Evolutionary conservation across 495 filamentous ascomycete species (phyloP).

Genomic region (Xeromyces bisporus): DNA sequence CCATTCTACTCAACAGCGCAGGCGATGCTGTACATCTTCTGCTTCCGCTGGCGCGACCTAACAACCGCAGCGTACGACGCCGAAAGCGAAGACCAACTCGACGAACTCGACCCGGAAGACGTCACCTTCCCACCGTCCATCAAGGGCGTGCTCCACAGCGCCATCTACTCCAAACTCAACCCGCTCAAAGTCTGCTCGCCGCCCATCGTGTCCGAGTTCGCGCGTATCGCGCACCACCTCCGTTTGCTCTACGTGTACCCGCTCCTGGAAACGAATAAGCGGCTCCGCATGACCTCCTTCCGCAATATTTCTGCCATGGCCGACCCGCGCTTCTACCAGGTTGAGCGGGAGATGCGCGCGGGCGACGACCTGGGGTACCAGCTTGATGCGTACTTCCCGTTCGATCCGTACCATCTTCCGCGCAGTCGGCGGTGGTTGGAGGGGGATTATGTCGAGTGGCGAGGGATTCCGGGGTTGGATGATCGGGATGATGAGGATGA

Average conservation of each 20-base stretch:
- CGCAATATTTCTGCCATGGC: constrained; percentile 18
- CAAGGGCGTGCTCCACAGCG: constrained; percentile 50
- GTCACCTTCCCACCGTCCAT: constrained; percentile 57
- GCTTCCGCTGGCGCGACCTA: constrained; percentile 91
- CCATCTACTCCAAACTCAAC: constrained; percentile 77
- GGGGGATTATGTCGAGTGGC: constrained; percentile 73
- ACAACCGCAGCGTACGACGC: constrained; percentile 38
- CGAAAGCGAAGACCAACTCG: constrained; percentile 31
- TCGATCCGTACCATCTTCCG: constrained; percentile 86
- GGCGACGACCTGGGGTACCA: constrained; percentile 51
- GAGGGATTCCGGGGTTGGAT: constrained; percentile 52
- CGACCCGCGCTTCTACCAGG: constrained; percentile 22
- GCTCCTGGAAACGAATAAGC: constrained; percentile 82
- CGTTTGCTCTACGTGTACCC: constrained; percentile 75
- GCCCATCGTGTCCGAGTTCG: constrained; percentile 77
- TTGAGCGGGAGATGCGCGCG: constrained; percentile 46
- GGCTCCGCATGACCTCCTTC: constrained; percentile 51
- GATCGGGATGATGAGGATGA: constrained; percentile 39
- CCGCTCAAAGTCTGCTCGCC: constrained; percentile 94
- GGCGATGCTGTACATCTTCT: constrained; percentile 87
- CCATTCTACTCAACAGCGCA: constrained; percentile 83
- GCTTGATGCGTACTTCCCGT: constrained; percentile 89
- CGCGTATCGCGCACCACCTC: constrained; percentile 65
- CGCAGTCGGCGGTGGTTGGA: constrained; percentile 72
- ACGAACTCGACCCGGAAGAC: constrained; percentile 41